phyloP scores from a whole-genome alignment of 2,329 filamentous ascomycete species.

The Botrytis sinoallii region DNA sequence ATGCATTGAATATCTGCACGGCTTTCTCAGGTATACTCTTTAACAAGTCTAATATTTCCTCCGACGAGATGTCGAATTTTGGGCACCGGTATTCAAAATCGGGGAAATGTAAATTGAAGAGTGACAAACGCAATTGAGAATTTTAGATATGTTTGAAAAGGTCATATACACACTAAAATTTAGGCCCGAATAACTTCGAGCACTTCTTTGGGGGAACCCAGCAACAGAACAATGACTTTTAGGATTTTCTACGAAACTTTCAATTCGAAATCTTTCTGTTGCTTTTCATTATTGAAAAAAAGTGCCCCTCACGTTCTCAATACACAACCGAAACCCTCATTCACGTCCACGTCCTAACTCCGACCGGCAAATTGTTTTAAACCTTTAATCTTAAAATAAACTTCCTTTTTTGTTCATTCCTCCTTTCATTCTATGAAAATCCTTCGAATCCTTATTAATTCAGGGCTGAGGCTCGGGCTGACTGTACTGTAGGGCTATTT shows the following conservation, averaged over 20 bases:
- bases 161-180: too few relatives aligned
- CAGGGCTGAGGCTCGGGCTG: not conserved
- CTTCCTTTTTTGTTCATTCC: not conserved
- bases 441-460: not conserved
- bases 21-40: not conserved
- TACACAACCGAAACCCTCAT: not conserved
- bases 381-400: not conserved
- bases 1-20: not conserved
- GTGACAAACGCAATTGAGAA: not conserved
- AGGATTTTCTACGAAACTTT: not conserved
- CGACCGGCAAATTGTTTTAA: not conserved
- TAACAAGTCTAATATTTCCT: not conserved
- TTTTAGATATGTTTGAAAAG: not conserved
- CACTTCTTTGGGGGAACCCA: too few relatives aligned
- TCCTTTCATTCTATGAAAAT: not conserved
- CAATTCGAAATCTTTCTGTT: not conserved
- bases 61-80: not conserved
- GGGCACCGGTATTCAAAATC: not conserved
- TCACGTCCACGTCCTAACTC: not conserved
- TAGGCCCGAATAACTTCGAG: too few relatives aligned
- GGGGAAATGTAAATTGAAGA: not conserved
- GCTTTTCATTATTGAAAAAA: not conserved
- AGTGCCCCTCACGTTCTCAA: not conserved
- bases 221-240: not conserved
- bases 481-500: not conserved